Conservation (phyloP, 768 basidiomycete species). For the Leccinum subtestaceum region DNA sequence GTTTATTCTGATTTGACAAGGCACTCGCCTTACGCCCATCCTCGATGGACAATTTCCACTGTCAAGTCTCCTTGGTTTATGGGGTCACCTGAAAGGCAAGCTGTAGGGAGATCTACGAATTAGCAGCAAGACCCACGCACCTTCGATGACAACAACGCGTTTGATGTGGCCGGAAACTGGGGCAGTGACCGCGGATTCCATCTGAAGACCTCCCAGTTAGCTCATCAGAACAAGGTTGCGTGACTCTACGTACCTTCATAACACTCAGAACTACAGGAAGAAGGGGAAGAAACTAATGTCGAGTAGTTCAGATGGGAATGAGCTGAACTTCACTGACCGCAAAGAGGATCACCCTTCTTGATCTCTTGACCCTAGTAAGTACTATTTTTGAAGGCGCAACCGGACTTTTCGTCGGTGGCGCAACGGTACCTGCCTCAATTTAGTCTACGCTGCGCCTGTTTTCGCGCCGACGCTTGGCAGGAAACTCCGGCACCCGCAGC, state of each 20-base stretch:
- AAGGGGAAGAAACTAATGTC: constrained; percentile 13
- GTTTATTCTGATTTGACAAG: constrained; percentile 17
- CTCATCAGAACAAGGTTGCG: neutral
- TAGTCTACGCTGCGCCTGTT: too few species aligned
- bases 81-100: constrained; percentile 65
- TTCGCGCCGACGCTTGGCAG: too few species aligned
- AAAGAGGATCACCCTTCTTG: constrained; percentile 96
- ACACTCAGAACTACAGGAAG: constrained; percentile 75
- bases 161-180: constrained; percentile 97
- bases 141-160: constrained; percentile 88
- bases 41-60: constrained; percentile 79
- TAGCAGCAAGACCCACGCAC: constrained; percentile 35
- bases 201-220: constrained; percentile 48
- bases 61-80: constrained; percentile 92
- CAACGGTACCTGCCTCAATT: too few species aligned
- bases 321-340: constrained; percentile 52
- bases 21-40: constrained; percentile 3
- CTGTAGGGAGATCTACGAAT: constrained; percentile 3
- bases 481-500: too few species aligned
- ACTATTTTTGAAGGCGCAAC: too few species aligned
- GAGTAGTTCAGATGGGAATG: constrained; percentile 20
- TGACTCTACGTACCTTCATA: constrained; percentile 73
- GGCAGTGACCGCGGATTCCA: constrained; percentile 96
- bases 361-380: constrained; percentile 78
- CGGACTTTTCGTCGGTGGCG: too few species aligned